These are phyloP conservation scores for Solanum sitiens DNA, from an alignment of 257 asterid species.

Conservation along the genomic window DNA sequence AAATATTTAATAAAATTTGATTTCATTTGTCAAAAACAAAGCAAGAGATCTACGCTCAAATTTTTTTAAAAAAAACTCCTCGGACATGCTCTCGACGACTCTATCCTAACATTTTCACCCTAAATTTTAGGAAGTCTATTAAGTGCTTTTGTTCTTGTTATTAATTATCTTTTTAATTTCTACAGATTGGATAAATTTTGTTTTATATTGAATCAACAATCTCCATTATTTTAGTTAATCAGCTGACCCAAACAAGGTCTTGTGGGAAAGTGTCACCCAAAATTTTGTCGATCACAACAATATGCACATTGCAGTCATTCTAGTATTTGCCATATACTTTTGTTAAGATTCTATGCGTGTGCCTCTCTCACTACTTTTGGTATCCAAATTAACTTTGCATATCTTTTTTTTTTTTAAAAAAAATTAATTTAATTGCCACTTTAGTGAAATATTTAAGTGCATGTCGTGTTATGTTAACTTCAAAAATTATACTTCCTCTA, in stretches of 20 bases:
- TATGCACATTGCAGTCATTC: background rate
- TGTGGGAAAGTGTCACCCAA: background rate
- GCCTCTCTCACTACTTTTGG: constrained; percentile 7
- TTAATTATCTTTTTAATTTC: background rate
- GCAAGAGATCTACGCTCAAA: too few species aligned
- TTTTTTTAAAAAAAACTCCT: too few species aligned
- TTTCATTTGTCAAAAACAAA: too few species aligned
- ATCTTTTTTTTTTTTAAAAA: too few species aligned
- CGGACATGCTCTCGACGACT: too few species aligned
- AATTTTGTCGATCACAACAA: background rate
- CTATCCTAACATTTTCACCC: background rate
- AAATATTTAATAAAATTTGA: too few species aligned
- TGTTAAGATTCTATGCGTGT: constrained; percentile 31
- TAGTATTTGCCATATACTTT: constrained; percentile 1
- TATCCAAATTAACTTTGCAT: background rate
- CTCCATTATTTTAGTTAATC: background rate
- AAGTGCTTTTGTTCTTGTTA: background rate
- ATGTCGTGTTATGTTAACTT: background rate
- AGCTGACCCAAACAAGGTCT: background rate
- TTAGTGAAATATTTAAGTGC: background rate
- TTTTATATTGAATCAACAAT: background rate
- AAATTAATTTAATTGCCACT: background rate
- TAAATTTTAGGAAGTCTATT: background rate
- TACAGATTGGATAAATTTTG: background rate
- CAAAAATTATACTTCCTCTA: background rate